Percentiles rank a stretch among this genome's conserved stretches.
phyloP scores from a whole-genome alignment of 805 yeast species.

The Debaryomyces prosopidis region DNA sequence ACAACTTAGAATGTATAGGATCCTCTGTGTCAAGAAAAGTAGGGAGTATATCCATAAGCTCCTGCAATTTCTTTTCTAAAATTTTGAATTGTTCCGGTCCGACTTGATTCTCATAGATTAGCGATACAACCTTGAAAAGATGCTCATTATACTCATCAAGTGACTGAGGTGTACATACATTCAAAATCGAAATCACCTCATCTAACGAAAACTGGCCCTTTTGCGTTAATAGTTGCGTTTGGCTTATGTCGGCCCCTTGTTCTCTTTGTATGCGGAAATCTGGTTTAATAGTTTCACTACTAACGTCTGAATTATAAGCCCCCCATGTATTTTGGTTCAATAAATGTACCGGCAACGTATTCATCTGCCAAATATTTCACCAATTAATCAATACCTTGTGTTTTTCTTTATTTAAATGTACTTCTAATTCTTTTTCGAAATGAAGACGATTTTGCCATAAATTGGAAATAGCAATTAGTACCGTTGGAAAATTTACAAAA shows the following conservation, averaged over 20 bases:
- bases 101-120: slow-evolving; percentile 22
- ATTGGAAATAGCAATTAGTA: background rate
- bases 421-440: background rate
- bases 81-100: slow-evolving; percentile 11
- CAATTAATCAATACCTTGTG: background rate
- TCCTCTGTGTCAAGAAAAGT: slow-evolving; percentile 20
- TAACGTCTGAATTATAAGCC: background rate
- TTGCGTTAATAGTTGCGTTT: slow-evolving; percentile 1
- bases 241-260: background rate
- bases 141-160: slow-evolving; percentile 41
- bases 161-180: slow-evolving; percentile 26
- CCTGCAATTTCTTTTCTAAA: slow-evolving; percentile 24
- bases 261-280: background rate
- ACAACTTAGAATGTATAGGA: slow-evolving; percentile 31
- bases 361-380: background rate
- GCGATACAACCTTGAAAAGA: slow-evolving; percentile 27
- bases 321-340: background rate
- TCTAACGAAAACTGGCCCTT: slow-evolving; percentile 11
- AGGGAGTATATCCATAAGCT: slow-evolving; percentile 24
- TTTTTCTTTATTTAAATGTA: no score
- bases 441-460: background rate
- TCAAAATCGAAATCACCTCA: slow-evolving; percentile 28
- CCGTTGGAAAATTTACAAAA: background rate
- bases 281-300: background rate
- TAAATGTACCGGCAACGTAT: background rate